A percentile compares a stretch with the other conserved stretches of the same genome.
Evolutionary conservation across 768 basidiomycete genomes (phyloP).

Genomic region (Boletus pseudo-olivaceus): DNA sequence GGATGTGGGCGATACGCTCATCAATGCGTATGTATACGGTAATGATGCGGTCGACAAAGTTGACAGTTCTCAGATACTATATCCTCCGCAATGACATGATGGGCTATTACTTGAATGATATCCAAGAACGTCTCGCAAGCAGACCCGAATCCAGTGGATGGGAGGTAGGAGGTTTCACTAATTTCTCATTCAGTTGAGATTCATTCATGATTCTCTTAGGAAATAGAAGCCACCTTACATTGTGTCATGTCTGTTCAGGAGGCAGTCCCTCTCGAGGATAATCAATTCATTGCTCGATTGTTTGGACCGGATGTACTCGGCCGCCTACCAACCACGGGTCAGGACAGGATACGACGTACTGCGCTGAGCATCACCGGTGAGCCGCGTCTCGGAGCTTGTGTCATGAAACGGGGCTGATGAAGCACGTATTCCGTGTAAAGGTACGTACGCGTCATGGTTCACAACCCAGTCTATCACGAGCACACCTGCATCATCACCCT

Average conservation of each 20-base stretch:
- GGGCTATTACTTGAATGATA: constrained; percentile 59
- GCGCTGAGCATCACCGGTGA: constrained; percentile 72
- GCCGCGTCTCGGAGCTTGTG: constrained; percentile 12
- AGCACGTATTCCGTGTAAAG: constrained; percentile 31
- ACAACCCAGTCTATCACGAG: constrained; percentile 43
- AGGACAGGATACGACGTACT: constrained; percentile 68
- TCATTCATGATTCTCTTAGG: constrained; percentile 41
- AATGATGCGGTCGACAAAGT: background rate
- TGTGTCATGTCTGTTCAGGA: constrained; percentile 87
- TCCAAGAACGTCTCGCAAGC: constrained; percentile 50
- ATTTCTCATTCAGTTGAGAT: background rate
- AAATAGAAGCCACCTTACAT: constrained; percentile 83
- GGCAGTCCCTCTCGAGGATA: constrained; percentile 63
- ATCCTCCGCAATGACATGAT: constrained; percentile 84
- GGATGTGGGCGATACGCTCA: constrained; percentile 83
- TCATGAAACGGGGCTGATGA: background rate
- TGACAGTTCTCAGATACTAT: constrained; percentile 60
- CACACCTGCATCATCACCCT: constrained; percentile 30
- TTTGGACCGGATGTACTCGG: constrained; percentile 75
- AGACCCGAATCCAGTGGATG: constrained; percentile 51
- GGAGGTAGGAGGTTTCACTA: constrained; percentile 54
- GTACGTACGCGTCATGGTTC: constrained; percentile 79
- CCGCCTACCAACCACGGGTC: constrained; percentile 59
- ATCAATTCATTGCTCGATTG: constrained; percentile 53
- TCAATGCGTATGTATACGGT: constrained; percentile 66